Conservation (phyloP, 257 asterid genomes). For the Agastache rugosa region DNA sequence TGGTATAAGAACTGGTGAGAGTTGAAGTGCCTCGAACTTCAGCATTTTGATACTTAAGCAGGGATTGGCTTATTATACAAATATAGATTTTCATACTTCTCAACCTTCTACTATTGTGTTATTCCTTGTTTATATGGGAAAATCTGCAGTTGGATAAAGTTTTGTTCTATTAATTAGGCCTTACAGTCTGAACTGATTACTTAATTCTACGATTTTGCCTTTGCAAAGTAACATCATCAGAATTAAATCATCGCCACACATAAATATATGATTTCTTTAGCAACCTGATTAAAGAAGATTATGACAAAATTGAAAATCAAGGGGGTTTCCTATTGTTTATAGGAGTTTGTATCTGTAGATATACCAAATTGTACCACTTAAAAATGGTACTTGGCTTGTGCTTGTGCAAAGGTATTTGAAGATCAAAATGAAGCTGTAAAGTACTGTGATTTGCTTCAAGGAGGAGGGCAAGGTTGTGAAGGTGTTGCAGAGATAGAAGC, state of each 20-base stretch:
- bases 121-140: neutral
- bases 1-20: neutral
- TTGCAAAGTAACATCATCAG: neutral
- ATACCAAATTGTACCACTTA: neutral
- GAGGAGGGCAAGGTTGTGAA: conserved; percentile 91
- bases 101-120: neutral
- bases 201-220: conserved; percentile 6
- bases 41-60: neutral
- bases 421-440: conserved; percentile 88
- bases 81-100: neutral
- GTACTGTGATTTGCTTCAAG: conserved; percentile 92
- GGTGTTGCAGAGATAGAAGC: conserved; percentile 97
- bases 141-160: neutral
- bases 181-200: neutral
- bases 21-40: neutral
- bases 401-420: conserved; percentile 70
- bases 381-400: conserved; percentile 1
- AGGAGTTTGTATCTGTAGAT: neutral
- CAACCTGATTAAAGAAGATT: neutral
- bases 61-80: neutral
- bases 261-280: neutral
- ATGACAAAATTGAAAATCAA: neutral
- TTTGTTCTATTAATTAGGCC: neutral
- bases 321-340: no score
- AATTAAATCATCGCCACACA: neutral